Conservation (phyloP, 2,329 filamentous ascomycete species). For the Chrysoporthe austroafricana region DNA sequence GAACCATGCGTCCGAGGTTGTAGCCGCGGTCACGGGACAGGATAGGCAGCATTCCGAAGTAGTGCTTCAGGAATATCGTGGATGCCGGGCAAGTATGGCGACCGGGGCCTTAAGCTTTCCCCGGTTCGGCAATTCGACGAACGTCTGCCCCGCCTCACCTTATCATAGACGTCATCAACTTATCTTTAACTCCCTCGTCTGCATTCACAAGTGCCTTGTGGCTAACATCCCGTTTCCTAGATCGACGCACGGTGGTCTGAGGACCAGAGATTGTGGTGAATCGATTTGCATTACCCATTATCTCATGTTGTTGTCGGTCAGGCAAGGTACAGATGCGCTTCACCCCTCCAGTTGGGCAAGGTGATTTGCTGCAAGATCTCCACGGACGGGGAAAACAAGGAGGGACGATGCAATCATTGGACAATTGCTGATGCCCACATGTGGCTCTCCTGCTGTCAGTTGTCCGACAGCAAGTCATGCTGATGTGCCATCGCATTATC, state of each 20-base stretch:
- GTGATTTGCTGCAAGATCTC: neutral
- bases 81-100: neutral
- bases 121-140: neutral
- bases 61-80: neutral
- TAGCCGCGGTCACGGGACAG: neutral
- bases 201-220: neutral
- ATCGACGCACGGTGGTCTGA: neutral
- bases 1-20: neutral
- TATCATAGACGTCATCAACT: conserved; percentile 6
- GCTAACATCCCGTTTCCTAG: neutral
- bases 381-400: neutral
- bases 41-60: neutral
- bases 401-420: conserved; percentile 4
- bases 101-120: neutral
- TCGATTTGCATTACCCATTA: neutral
- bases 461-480: conserved; percentile 16
- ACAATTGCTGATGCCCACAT: neutral
- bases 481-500: conserved; percentile 23
- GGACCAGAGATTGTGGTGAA: neutral
- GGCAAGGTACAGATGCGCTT: no score
- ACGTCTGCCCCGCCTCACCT: neutral
- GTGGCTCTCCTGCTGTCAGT: conserved; percentile 1
- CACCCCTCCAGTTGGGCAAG: neutral
- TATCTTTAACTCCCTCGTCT: neutral
- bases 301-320: neutral